Evolutionary conservation across 805 yeast species (phyloP).

Genomic region (Saturnispora kantuleensis): DNA sequence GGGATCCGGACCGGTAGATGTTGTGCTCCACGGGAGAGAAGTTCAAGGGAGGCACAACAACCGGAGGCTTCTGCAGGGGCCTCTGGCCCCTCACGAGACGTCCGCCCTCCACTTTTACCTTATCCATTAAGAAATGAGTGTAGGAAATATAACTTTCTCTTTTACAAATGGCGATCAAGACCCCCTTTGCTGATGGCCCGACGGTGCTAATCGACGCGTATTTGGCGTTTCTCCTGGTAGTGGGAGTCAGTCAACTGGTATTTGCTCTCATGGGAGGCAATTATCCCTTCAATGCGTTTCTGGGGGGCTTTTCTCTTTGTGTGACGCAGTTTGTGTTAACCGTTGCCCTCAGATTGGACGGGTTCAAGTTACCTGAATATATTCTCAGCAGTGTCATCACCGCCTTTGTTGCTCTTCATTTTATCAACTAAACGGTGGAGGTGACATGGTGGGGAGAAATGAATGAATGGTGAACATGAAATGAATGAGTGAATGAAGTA

Average conservation of each 20-base stretch:
- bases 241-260: constrained; percentile 70
- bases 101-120: constrained; percentile 1
- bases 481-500: background rate
- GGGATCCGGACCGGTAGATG: constrained; percentile 87
- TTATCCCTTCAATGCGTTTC: constrained; percentile 94
- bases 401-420: constrained; percentile 84
- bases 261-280: constrained; percentile 73
- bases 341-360: constrained; percentile 57
- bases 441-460: too few relatives aligned
- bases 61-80: constrained; percentile 22
- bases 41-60: constrained; percentile 88
- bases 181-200: constrained; percentile 25
- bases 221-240: constrained; percentile 57
- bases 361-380: constrained; percentile 53
- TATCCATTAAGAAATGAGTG: background rate
- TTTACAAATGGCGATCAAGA: constrained; percentile 13
- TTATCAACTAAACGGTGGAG: constrained; percentile 51
- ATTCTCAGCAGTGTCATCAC: constrained; percentile 77
- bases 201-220: constrained; percentile 69
- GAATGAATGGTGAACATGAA: background rate
- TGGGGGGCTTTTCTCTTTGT: constrained; percentile 84
- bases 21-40: constrained; percentile 90
- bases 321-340: constrained; percentile 94
- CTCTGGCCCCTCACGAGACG: background rate
- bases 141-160: background rate